Evolutionary conservation across 768 basidiomycete species (phyloP), one percentile per base, ranked within the genome.

Genomic region (Amanita pseudoporphyria): DNA sequence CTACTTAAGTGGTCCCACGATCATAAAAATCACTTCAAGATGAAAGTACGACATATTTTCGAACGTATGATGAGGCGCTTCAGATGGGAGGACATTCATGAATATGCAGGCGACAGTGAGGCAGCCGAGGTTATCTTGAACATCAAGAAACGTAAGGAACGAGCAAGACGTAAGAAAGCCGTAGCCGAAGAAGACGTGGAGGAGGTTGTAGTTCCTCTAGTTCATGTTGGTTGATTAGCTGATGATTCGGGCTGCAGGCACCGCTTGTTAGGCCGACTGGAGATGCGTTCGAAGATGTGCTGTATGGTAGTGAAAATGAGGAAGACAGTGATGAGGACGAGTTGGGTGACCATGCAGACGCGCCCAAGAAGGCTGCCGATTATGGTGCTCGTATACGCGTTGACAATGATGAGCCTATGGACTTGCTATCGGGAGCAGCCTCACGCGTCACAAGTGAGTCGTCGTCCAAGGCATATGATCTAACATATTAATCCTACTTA

Each of bases 1-100:
- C 74, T 99, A 10, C 71, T 98, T 30, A 74, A 73, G 40, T 95
- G 96, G 92, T 90, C 91, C 5, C 92, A 96, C 61, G 94, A 97
- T 60, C 95, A 98, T 68, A 95, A 95, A 64, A 98, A 98, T 59
- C 96, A 97, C 62, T 98, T 99, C 81, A 98, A 98, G 65, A 72
- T 78, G 44, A 97, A 97, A 70, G 92, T 96, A 18, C 82, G 91
- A 38, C 94, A 98, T 64, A 93, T 98, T 56, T 94, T 98, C 58
- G 95, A 98, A 70, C 81, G 95, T 41, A 83, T 97, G 79, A 76
- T 98, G 55, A 72, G 95, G 54, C 78, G 92, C 54, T 96, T 96
- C 60, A 84, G 82, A 0, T 96, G 81, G 76, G 82, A 93, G 35
- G 84, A 84, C 37, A 80, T 99, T 1, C 80, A 87, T 60, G 71